These are phyloP conservation scores for Yarrowia alimentaria DNA, from an alignment of 805 yeast species.

Conservation along the genomic window DNA sequence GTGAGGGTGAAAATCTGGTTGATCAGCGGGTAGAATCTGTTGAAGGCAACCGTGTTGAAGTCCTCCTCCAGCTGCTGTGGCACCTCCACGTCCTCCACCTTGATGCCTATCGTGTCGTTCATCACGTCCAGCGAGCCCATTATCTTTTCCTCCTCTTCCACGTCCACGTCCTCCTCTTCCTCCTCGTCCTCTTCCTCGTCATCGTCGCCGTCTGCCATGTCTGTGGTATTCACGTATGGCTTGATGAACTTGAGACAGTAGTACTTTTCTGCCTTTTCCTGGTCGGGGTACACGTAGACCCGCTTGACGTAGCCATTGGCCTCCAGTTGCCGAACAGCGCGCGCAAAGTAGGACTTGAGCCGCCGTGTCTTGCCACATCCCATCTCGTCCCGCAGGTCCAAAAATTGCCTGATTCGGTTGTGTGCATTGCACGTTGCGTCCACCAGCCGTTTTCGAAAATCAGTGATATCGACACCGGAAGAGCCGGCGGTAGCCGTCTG, in stretches of 20 bases:
- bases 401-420: constrained; percentile 39
- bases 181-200: constrained; percentile 36
- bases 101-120: constrained; percentile 13
- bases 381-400: constrained; percentile 44
- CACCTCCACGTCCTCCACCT: constrained; percentile 28
- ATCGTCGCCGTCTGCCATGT: constrained; percentile 37
- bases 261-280: constrained; percentile 34
- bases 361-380: constrained; percentile 39
- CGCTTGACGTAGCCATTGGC: constrained; percentile 36
- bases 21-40: constrained; percentile 60
- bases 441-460: constrained; percentile 35
- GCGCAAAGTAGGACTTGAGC: constrained; percentile 32
- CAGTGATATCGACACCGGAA: constrained; percentile 32
- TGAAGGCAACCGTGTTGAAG: constrained; percentile 38
- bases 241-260: constrained; percentile 41
- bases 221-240: constrained; percentile 38
- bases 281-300: constrained; percentile 38
- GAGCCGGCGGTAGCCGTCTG: constrained; percentile 6
- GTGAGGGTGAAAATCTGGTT: constrained; percentile 60
- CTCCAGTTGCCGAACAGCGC: constrained; percentile 36
- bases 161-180: constrained; percentile 32
- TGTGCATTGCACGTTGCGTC: constrained; percentile 37
- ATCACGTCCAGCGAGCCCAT: constrained; percentile 32
- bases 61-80: not conserved
- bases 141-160: constrained; percentile 35